phyloP scores from a whole-genome alignment of 768 basidiomycete genomes.

The Leccinum sublutescens region DNA sequence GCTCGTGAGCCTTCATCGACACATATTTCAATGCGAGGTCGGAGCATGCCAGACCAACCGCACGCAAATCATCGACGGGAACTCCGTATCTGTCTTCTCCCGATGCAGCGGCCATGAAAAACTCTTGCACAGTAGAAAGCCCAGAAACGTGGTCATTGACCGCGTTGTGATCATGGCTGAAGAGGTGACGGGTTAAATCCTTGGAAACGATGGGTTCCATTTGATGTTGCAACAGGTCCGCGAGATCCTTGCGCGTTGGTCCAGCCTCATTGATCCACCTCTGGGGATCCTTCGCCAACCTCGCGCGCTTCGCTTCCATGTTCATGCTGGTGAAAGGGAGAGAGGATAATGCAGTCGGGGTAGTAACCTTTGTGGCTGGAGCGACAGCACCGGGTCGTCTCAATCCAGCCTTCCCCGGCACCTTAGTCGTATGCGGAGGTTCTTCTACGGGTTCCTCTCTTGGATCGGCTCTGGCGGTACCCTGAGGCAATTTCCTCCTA shows the following conservation, averaged over 20 bases:
- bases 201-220: conserved; percentile 85
- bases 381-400: conserved; percentile 43
- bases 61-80: conserved; percentile 48
- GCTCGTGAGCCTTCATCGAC: conserved; percentile 85
- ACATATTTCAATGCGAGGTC: conserved; percentile 93
- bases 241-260: conserved; percentile 80
- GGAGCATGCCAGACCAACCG: conserved; percentile 77
- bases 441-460: conserved; percentile 40
- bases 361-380: conserved; percentile 29
- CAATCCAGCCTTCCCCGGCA: conserved; percentile 39
- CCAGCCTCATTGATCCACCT: conserved; percentile 88
- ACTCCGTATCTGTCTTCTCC: conserved; percentile 54
- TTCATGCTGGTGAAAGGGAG: conserved; percentile 35
- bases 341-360: conserved; percentile 33
- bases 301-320: conserved; percentile 52
- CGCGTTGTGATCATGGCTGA: conserved; percentile 94
- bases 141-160: conserved; percentile 90
- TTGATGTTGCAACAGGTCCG: conserved; percentile 82
- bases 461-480: conserved; percentile 48
- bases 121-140: conserved; percentile 68
- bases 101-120: conserved; percentile 58
- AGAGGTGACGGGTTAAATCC: conserved; percentile 73
- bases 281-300: conserved; percentile 71
- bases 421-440: conserved; percentile 29
- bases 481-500: conserved; percentile 68